Evolutionary conservation across 2,329 filamentous ascomycete species (phyloP).

Genomic region (Ophiocordyceps camponoti-floridani): DNA sequence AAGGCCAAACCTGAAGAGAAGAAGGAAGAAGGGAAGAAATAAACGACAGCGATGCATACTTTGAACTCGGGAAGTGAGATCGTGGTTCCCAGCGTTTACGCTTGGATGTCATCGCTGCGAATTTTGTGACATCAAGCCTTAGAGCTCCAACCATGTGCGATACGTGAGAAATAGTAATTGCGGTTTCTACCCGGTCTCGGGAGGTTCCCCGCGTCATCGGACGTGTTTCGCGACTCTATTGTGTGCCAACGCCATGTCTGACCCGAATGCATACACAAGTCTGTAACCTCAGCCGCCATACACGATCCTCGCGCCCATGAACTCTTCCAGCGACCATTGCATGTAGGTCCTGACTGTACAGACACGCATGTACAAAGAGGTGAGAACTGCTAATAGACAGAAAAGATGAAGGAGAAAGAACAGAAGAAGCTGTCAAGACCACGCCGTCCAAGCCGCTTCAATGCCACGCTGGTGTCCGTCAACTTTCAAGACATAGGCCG

Average conservation of each 20-base stretch:
- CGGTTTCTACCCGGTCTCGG: too few relatives aligned
- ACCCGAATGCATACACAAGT: not conserved
- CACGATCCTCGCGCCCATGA: not conserved
- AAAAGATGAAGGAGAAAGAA: not conserved
- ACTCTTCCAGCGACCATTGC: too few relatives aligned
- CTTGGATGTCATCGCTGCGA: not conserved
- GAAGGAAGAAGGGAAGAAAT: conserved; percentile 86
- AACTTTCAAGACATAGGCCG: conserved; percentile 1
- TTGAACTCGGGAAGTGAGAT: not conserved
- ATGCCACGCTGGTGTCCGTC: conserved; percentile 2
- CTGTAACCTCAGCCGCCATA: not conserved
- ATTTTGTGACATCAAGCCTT: not conserved
- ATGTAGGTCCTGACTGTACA: not conserved
- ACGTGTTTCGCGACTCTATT: not conserved
- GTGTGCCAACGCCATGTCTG: not conserved
- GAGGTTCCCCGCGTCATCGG: too few relatives aligned
- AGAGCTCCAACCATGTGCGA: not conserved
- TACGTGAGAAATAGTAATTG: too few relatives aligned
- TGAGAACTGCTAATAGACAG: not conserved
- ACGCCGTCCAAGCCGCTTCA: not conserved
- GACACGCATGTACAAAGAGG: not conserved
- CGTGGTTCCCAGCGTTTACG: not conserved
- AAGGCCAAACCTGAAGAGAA: conserved; percentile 90
- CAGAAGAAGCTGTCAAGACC: not conserved
- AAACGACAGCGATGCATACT: conserved; percentile 16